Base-by-base conservation (phyloP, 139 green algal species). In the Micractinium sp. region DNA sequence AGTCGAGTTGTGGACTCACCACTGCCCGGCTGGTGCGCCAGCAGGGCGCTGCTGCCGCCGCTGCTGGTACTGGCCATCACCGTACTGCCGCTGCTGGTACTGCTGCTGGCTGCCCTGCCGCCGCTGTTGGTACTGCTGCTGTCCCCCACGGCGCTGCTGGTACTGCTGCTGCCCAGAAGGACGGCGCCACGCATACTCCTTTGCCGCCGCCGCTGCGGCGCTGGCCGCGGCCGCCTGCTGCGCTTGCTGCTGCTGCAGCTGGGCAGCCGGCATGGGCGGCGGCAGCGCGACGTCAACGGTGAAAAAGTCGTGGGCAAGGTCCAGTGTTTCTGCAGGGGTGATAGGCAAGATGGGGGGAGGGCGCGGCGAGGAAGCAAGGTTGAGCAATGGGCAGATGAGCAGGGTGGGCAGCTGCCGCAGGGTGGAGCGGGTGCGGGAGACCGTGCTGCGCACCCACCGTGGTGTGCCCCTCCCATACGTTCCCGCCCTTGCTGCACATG, bases 261-360 rank as follows among this genome's bases (percentile, higher is more conserved):
- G 18, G 5, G 33, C 38, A 3, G 71, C 67, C 0, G 83, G 36
- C 38, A 87, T 47, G 27, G 85, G 85, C 27, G 74, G 19, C 0
- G 31, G 47, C 13, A 47, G 69, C 41, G 69, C 4, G 67, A 92
- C 81, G 18, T 74, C 82, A 63, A 92, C 90, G 16, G 82, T 91
- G 74, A 66, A 91, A n/a, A 89, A 92, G 85, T 92, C 90, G 60
- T 73, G 76, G 66, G 90, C 90, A 67, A 91, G 56, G 53, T 80
- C 86, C 16, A 92, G 69, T 12, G 61, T 36, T 27, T 79, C 76
- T 73, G 78, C 60, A 81, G 25, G 9, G n/a, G n/a, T n/a, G n/a
- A n/a, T n/a, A n/a, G n/a, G n/a, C n/a, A n/a, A n/a, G n/a, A n/a
- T n/a, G n/a, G n/a, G n/a, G n/a, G n/a, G n/a, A n/a, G n/a, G n/a